Conservation (phyloP, 768 basidiomycete genomes). For the Erythrobasidium yunnanense region DNA sequence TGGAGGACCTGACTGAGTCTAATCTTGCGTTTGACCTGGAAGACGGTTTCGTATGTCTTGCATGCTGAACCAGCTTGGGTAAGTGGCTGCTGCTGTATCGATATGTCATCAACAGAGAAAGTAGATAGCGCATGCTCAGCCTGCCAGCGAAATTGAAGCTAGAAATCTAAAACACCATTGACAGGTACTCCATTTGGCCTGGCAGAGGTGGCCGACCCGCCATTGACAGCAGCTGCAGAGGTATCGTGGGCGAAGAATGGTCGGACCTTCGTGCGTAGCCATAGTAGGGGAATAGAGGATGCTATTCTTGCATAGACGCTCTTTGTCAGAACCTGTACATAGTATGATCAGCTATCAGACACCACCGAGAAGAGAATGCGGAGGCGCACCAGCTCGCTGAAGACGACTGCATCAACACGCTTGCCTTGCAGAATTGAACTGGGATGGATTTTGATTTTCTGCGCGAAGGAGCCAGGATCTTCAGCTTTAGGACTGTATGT, state of each 20-base stretch:
- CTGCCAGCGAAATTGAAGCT: no score
- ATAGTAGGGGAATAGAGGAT: slow-evolving; percentile 61
- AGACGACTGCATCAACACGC: slow-evolving; percentile 75
- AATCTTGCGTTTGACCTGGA: no score
- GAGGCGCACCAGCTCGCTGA: slow-evolving; percentile 72
- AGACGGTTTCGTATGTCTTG: no score
- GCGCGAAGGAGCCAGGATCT: background rate
- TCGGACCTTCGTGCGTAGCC: slow-evolving; percentile 35
- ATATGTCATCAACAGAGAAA: no score
- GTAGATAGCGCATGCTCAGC: no score
- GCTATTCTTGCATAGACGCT: slow-evolving; percentile 81
- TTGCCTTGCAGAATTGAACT: slow-evolving; percentile 69
- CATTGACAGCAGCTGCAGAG: no score
- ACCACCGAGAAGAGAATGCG: background rate
- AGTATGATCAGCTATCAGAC: background rate
- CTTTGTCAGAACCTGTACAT: slow-evolving; percentile 50
- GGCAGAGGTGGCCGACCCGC: no score
- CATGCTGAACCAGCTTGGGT: no score
- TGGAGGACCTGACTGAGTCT: no score
- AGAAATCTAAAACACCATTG: no score
- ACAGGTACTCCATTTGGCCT: no score
- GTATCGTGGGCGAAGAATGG: slow-evolving; percentile 1
- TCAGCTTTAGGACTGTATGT: slow-evolving; percentile 35
- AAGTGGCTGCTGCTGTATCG: no score
- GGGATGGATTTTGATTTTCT: slow-evolving; percentile 81